Percentiles rank a stretch among this genome's conserved stretches.
Conservation (phyloP, 306 rosid genomes). For the Rubus idaeus region DNA sequence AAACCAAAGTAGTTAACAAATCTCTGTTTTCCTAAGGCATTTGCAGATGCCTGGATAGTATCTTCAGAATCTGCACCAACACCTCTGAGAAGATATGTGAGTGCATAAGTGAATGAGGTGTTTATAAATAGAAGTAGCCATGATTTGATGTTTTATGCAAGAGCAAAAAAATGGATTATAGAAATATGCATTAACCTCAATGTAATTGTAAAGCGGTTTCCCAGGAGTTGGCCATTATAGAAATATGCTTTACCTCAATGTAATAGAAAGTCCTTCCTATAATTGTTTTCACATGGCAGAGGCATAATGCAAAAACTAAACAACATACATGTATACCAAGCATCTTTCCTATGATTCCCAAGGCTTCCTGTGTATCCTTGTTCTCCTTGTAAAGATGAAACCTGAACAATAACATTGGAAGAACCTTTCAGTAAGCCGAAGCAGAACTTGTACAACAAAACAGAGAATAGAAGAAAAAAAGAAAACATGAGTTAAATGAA, state of each 20-base stretch:
- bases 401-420: slow-evolving; percentile 39
- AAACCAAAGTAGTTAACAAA: too few species aligned
- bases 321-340: slow-evolving; percentile 80
- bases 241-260: too few species aligned
- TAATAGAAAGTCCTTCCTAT: slow-evolving; percentile 76
- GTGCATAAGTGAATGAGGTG: slow-evolving; percentile 6
- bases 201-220: slow-evolving; percentile 81
- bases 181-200: slow-evolving; percentile 64
- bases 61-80: slow-evolving; percentile 95
- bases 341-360: slow-evolving; percentile 81
- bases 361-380: slow-evolving; percentile 92
- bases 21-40: too few species aligned
- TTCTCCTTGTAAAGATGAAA: slow-evolving; percentile 94
- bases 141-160: not conserved
- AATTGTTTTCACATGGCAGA: not conserved
- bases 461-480: not conserved
- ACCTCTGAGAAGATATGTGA: slow-evolving; percentile 65
- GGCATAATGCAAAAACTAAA: slow-evolving; percentile 1
- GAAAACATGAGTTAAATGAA: not conserved
- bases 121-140: not conserved
- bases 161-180: slow-evolving; percentile 20
- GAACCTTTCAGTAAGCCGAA: slow-evolving; percentile 1
- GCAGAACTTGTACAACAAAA: not conserved
- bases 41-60: too few species aligned
- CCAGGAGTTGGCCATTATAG: slow-evolving; percentile 68